These are phyloP conservation scores for Blumeria hordei DNA, from an alignment of 2,329 filamentous ascomycete species.

Conservation along the genomic window DNA sequence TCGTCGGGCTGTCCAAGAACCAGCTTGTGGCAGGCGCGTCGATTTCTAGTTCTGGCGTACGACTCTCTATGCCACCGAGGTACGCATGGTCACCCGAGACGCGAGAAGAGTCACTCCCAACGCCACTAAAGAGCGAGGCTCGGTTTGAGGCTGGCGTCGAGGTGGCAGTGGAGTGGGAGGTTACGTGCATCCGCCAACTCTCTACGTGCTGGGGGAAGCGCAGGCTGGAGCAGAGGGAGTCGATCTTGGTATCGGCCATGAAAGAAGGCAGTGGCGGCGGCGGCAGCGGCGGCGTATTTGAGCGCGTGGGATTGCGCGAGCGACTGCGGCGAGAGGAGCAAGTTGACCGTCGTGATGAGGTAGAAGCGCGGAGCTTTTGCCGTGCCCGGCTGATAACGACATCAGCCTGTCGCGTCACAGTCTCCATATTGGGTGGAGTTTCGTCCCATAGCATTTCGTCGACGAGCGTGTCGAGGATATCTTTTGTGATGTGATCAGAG, in stretches of 20 bases:
- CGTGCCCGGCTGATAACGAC: conserved; percentile 6
- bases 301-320: conserved; percentile 4
- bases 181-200: conserved; percentile 7
- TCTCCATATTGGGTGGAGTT: conserved; percentile 8
- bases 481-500: conserved; percentile 11
- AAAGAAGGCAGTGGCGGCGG: conserved; percentile 6
- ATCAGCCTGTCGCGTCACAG: conserved; percentile 7
- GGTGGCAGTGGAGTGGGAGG: background rate
- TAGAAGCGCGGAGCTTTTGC: conserved; percentile 2
- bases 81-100: background rate
- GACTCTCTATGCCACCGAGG: background rate
- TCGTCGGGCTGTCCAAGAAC: conserved; percentile 2
- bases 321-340: conserved; percentile 4
- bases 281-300: conserved; percentile 4
- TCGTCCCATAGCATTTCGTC: conserved; percentile 11
- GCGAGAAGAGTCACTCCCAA: background rate
- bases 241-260: too few relatives aligned
- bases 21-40: conserved; percentile 3
- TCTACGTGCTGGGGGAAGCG: conserved; percentile 4
- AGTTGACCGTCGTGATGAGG: conserved; percentile 3
- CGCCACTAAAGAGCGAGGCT: background rate
- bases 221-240: background rate
- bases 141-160: background rate
- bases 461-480: conserved; percentile 9
- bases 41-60: conserved; percentile 1